phyloP scores from a whole-genome alignment of 345 rosid genomes.

The Aquilaria sinensis region DNA sequence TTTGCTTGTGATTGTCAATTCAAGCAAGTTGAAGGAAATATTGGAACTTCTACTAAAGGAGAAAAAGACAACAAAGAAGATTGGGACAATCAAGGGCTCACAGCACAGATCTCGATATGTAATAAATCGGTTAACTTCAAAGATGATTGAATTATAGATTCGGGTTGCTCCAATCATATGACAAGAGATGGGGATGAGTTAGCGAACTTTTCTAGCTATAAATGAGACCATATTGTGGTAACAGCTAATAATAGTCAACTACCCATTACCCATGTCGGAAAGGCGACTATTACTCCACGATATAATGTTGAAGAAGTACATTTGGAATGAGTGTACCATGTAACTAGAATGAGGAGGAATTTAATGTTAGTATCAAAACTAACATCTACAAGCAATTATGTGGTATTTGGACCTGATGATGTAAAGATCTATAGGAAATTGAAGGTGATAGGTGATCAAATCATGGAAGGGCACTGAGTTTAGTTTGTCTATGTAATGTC shows the following conservation, averaged over 20 bases:
- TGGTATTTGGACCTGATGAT: conserved; percentile 12
- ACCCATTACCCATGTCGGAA: not conserved
- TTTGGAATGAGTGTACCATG: not conserved
- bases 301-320: not conserved
- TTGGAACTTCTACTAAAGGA: too few relatives aligned
- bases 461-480: not conserved
- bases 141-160: conserved; percentile 18
- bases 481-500: too few relatives aligned
- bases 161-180: conserved; percentile 18
- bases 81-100: too few relatives aligned
- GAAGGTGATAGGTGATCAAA: too few relatives aligned
- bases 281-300: not conserved
- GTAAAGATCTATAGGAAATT: not conserved
- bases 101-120: too few relatives aligned
- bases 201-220: conserved; percentile 5
- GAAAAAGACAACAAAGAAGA: too few relatives aligned
- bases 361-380: not conserved
- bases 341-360: too few relatives aligned
- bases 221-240: conserved; percentile 1
- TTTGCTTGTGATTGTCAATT: too few relatives aligned
- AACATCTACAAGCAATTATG: not conserved
- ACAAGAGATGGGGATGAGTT: conserved; percentile 7
- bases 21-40: too few relatives aligned
- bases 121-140: conserved; percentile 3
- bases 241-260: not conserved